Percentiles rank a stretch among this genome's conserved stretches.
Conservation (phyloP, 768 basidiomycete species). For the Tricholoma terreum region DNA sequence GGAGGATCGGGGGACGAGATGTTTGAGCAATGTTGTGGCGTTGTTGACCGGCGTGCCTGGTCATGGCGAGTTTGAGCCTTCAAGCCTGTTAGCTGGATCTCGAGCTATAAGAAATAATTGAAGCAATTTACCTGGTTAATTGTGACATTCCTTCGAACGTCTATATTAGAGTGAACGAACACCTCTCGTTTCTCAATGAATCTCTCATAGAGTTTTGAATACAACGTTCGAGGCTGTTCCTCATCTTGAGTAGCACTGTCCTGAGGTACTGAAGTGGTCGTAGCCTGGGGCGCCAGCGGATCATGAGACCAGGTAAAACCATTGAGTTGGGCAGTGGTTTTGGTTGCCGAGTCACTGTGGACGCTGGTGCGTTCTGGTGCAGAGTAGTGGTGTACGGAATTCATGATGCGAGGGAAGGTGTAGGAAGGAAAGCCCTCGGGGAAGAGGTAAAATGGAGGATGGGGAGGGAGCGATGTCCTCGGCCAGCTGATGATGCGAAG, state of each 20-base stretch:
- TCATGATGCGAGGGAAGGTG: background rate
- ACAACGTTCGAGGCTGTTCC: background rate
- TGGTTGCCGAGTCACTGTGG: background rate
- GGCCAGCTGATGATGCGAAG: background rate
- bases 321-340: background rate
- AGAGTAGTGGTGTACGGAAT: background rate
- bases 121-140: background rate
- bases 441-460: background rate
- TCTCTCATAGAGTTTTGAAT: conserved; percentile 2
- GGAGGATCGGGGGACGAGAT: background rate
- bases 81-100: background rate
- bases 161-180: background rate
- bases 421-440: background rate
- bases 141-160: conserved; percentile 2
- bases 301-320: conserved; percentile 2
- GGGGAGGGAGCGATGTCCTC: background rate
- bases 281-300: background rate
- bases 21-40: background rate
- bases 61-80: background rate
- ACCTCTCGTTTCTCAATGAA: background rate
- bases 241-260: background rate
- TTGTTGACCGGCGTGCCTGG: background rate
- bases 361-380: background rate
- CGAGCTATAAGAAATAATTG: too few relatives aligned
- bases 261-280: background rate